These are phyloP conservation scores for Monosporozyma solicola DNA, from an alignment of 805 yeast species.

Conservation along the genomic window DNA sequence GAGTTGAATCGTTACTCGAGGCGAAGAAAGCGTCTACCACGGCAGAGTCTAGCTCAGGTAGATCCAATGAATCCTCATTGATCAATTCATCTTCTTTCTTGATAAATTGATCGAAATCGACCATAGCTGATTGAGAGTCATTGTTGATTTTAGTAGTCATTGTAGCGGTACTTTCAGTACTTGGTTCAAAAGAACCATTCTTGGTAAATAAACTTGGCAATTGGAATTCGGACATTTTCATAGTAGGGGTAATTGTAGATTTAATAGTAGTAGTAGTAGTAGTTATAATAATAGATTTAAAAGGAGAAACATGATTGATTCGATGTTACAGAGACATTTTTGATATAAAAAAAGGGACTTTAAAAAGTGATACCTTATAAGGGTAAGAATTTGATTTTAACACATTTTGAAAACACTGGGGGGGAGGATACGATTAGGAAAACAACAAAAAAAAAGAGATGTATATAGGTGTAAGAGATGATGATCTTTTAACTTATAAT, in stretches of 20 bases:
- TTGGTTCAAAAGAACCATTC: constrained; percentile 4
- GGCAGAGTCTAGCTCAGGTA: constrained; percentile 42
- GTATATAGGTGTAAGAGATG: too few species aligned
- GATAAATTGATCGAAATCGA: constrained; percentile 21
- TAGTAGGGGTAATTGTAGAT: background rate
- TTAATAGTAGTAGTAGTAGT: background rate
- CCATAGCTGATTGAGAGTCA: constrained; percentile 14
- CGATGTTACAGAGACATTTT: constrained; percentile 2
- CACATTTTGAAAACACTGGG: background rate
- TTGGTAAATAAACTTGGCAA: constrained; percentile 10
- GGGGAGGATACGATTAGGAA: background rate
- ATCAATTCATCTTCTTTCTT: constrained; percentile 5
- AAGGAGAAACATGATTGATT: background rate
- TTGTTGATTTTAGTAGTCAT: background rate
- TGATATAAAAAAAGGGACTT: background rate
- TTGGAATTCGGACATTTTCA: constrained; percentile 12
- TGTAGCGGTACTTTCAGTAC: background rate
- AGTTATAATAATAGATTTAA: background rate
- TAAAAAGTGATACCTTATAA: background rate
- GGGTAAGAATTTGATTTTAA: background rate
- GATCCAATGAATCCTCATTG: background rate
- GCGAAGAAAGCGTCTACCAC: constrained; percentile 49
- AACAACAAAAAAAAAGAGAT: background rate
- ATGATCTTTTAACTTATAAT: background rate
- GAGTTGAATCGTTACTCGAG: constrained; percentile 43